A percentile compares a stretch with the other conserved stretches of the same genome.
Conservation (phyloP, 2,329 filamentous ascomycete species). For the Botrytis hyacinthi region DNA sequence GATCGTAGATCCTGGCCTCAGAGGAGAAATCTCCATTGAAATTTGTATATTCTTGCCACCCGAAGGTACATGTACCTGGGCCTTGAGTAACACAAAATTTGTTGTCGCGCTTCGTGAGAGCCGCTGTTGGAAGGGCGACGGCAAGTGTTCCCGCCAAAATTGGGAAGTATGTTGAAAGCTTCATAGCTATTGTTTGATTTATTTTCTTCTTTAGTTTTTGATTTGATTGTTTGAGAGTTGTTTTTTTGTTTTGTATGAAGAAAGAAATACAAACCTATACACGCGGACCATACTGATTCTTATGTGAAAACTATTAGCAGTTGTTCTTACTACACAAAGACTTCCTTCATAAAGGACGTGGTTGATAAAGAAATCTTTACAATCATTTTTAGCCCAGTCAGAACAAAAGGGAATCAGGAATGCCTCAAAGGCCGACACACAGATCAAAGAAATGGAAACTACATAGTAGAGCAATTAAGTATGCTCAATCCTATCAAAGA, state of each 20-base stretch:
- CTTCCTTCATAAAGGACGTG: not conserved
- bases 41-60: slow-evolving; percentile 1
- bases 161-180: not conserved
- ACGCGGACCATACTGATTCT: not conserved
- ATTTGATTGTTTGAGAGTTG: not conserved
- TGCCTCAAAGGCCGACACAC: not conserved
- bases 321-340: not conserved
- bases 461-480: not conserved
- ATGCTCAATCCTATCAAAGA: not conserved
- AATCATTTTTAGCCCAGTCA: not conserved
- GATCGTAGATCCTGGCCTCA: not conserved
- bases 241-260: not conserved
- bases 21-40: not conserved
- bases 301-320: not conserved
- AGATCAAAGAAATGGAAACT: not conserved
- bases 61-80: not conserved
- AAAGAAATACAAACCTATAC: too few relatives aligned
- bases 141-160: not conserved
- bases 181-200: not conserved
- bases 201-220: not conserved
- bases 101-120: not conserved
- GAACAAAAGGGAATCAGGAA: not conserved
- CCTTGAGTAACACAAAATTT: not conserved
- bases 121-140: not conserved
- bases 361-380: not conserved